These are phyloP conservation scores for Lecanosticta acicola DNA, from an alignment of 2,329 filamentous ascomycete species.

Conservation along the genomic window DNA sequence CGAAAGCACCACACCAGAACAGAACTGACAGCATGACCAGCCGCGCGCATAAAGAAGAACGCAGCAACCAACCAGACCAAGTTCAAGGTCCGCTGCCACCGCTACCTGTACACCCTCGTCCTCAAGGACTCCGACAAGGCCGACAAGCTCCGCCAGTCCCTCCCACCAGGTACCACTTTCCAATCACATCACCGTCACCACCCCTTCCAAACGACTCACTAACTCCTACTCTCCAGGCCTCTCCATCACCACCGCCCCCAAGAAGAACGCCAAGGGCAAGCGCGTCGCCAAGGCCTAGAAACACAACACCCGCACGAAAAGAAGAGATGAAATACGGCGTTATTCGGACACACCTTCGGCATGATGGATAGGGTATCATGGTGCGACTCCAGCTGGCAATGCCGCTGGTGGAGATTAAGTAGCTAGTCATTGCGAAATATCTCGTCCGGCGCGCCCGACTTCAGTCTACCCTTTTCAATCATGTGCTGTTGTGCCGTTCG, in stretches of 20 bases:
- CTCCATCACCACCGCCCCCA: conserved; percentile 55
- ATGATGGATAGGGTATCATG: conserved; percentile 10
- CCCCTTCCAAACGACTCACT: background rate
- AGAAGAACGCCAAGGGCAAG: conserved; percentile 58
- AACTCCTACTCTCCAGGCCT: conserved; percentile 44
- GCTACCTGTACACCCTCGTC: conserved; percentile 94
- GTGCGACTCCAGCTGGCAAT: conserved; percentile 1
- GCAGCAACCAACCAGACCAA: conserved; percentile 86
- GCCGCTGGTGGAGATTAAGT: conserved; percentile 2
- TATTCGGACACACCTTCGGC: background rate
- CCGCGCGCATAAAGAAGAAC: conserved; percentile 71
- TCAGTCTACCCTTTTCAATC: conserved; percentile 4
- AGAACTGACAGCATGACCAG: conserved; percentile 26
- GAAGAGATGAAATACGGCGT: conserved; percentile 4
- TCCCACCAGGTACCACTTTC: conserved; percentile 74
- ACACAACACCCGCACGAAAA: background rate
- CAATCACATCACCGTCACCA: background rate
- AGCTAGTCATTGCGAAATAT: conserved; percentile 1
- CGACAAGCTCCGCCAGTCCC: conserved; percentile 99
- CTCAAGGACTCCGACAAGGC: conserved; percentile 99
- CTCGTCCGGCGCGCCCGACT: conserved; percentile 5
- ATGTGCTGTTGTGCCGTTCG: background rate
- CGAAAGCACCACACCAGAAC: conserved; percentile 5
- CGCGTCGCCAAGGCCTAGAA: conserved; percentile 34
- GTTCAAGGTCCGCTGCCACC: conserved; percentile 98